phyloP scores from a whole-genome alignment of 1,139 yeast species.

The Candida pseudoviswanathii region DNA sequence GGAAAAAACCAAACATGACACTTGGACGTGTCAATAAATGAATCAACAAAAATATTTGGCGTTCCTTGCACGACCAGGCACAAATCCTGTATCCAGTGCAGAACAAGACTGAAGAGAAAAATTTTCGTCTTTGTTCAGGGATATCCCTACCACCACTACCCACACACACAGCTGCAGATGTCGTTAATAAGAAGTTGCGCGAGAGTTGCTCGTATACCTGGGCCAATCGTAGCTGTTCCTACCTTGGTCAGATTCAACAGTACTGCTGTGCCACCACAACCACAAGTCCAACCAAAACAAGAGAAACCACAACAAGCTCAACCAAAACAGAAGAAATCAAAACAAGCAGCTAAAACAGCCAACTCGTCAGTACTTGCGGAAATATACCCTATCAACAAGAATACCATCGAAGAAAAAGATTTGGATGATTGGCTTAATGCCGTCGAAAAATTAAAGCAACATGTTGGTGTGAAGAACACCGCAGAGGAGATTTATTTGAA shows the following conservation, averaged over 20 bases:
- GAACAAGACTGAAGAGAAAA: conserved; percentile 5
- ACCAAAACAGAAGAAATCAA: background rate
- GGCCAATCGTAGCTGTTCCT: conserved; percentile 1
- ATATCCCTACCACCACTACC: too few species aligned
- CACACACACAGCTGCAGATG: conserved; percentile 3
- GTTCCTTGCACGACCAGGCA: too few species aligned
- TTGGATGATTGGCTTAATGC: conserved; percentile 70
- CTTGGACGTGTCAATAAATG: background rate
- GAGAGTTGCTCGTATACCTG: conserved; percentile 13
- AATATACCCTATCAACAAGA: conserved; percentile 43
- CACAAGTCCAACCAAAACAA: background rate
- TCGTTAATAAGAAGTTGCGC: conserved; percentile 18
- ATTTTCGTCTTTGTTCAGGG: conserved; percentile 3
- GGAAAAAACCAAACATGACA: background rate
- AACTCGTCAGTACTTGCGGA: conserved; percentile 16
- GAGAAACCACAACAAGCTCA: conserved; percentile 4
- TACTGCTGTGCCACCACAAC: conserved; percentile 3
- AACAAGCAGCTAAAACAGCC: background rate
- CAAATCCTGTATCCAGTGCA: too few species aligned
- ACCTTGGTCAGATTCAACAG: conserved; percentile 9
- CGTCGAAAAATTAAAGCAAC: conserved; percentile 55
- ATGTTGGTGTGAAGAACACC: conserved; percentile 33
- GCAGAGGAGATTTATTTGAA: conserved; percentile 49
- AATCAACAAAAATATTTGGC: too few species aligned
- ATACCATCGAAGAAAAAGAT: conserved; percentile 50